These are phyloP conservation scores for Diaporthe nobilis DNA, from an alignment of 2,329 filamentous ascomycete species.

Conservation along the genomic window DNA sequence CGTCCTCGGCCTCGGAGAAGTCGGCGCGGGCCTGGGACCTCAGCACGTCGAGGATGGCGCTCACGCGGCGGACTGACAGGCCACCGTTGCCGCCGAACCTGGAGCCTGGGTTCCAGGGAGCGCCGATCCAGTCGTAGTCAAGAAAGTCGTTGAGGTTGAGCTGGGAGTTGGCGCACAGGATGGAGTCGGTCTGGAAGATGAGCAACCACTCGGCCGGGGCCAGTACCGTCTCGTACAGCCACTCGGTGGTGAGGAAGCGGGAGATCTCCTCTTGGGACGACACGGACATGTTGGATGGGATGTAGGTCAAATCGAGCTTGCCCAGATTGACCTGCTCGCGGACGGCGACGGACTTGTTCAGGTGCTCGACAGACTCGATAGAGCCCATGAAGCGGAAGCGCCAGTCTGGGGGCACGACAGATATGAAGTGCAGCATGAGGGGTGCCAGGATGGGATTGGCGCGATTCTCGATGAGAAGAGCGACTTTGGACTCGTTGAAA, in stretches of 20 bases:
- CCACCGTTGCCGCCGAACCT: slow-evolving; percentile 67
- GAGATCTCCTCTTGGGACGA: slow-evolving; percentile 63
- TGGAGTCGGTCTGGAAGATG: slow-evolving; percentile 69
- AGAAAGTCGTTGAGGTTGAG: slow-evolving; percentile 67
- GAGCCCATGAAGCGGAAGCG: slow-evolving; percentile 68
- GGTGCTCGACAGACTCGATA: slow-evolving; percentile 49
- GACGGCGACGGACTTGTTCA: slow-evolving; percentile 56
- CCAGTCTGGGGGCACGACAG: slow-evolving; percentile 68
- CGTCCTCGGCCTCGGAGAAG: slow-evolving; percentile 66
- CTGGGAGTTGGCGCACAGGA: slow-evolving; percentile 68
- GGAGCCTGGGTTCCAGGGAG: slow-evolving; percentile 58
- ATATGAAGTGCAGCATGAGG: slow-evolving; percentile 65
- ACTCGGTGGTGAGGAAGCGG: slow-evolving; percentile 63
- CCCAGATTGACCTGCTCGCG: slow-evolving; percentile 64
- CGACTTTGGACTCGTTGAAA: slow-evolving; percentile 65
- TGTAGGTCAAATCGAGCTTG: slow-evolving; percentile 65
- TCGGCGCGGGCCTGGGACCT: slow-evolving; percentile 64
- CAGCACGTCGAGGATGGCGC: slow-evolving; percentile 63
- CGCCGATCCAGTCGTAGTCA: slow-evolving; percentile 68
- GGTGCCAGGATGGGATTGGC: slow-evolving; percentile 63
- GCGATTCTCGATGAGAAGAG: slow-evolving; percentile 66
- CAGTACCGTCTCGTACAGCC: slow-evolving; percentile 67
- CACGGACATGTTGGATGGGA: slow-evolving; percentile 64
- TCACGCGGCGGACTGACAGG: slow-evolving; percentile 67
- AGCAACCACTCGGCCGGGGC: slow-evolving; percentile 67